Percentiles rank a stretch among this genome's conserved stretches.
phyloP scores from a whole-genome alignment of 192 early-diverging fungal species.

The Phlyctochytrium bullatum region DNA sequence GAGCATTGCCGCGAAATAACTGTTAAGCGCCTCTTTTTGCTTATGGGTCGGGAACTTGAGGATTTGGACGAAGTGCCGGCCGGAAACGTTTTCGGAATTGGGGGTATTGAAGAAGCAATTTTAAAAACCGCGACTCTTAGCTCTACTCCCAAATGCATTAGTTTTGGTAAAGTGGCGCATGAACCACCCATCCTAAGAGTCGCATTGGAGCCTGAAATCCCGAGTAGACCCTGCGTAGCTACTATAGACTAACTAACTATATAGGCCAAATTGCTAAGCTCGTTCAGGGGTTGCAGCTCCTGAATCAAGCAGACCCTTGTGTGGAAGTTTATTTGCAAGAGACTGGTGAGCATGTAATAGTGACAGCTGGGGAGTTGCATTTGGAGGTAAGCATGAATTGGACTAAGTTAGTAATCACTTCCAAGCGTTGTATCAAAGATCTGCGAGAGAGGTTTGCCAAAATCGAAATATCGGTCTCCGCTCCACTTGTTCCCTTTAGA shows the following conservation, averaged over 20 bases:
- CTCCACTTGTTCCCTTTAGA: conserved; percentile 95
- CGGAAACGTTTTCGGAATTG: conserved; percentile 95
- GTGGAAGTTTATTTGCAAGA: conserved; percentile 90
- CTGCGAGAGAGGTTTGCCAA: conserved; percentile 90
- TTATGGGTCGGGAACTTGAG: conserved; percentile 96
- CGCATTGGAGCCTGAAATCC: conserved; percentile 90
- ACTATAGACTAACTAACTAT: not conserved
- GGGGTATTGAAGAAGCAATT: conserved; percentile 78
- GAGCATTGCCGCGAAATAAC: conserved; percentile 62
- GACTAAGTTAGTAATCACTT: conserved; percentile 16
- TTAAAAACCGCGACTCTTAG: conserved; percentile 92
- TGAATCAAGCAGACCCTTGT: conserved; percentile 94
- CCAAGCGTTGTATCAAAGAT: conserved; percentile 86
- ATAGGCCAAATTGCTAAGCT: conserved; percentile 80
- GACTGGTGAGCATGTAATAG: conserved; percentile 95
- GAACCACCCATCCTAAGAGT: conserved; percentile 94
- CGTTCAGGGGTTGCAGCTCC: conserved; percentile 76
- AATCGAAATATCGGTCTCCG: conserved; percentile 90
- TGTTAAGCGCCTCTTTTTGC: conserved; percentile 80
- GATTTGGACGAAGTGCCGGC: conserved; percentile 80
- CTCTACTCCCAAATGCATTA: conserved; percentile 69
- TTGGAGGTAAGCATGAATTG: conserved; percentile 60
- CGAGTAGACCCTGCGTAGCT: conserved; percentile 57
- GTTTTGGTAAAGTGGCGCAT: conserved; percentile 66
- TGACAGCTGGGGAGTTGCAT: conserved; percentile 96